phyloP scores from a whole-genome alignment of 257 asterid species.

The Perilla frutescens region DNA sequence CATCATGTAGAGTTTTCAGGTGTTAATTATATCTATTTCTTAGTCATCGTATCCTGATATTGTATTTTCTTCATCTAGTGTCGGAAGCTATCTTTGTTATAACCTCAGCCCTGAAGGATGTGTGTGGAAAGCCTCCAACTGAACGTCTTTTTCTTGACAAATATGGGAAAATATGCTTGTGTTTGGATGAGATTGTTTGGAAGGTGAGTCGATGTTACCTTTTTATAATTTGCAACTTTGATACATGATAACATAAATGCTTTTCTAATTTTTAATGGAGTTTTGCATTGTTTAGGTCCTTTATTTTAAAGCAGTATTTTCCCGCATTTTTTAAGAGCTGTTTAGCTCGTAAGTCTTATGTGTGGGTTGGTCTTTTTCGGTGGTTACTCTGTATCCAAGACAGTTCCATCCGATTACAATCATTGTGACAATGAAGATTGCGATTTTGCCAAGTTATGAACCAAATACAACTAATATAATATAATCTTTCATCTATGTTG shows the following conservation, averaged over 20 bases:
- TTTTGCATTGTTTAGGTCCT: neutral
- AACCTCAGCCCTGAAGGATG: constrained; percentile 92
- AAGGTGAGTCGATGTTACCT: constrained; percentile 52
- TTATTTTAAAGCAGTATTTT: neutral
- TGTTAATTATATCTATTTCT: neutral
- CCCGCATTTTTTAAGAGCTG: neutral
- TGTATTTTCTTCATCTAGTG: constrained; percentile 51
- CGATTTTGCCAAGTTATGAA: neutral
- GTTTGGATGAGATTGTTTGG: constrained; percentile 97
- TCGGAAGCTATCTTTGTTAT: constrained; percentile 85
- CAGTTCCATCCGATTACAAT: neutral
- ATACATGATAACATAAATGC: constrained; percentile 9
- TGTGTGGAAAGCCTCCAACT: constrained; percentile 88
- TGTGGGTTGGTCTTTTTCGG: neutral
- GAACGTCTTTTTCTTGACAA: constrained; percentile 95
- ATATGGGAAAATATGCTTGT: constrained; percentile 94
- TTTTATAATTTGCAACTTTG: neutral
- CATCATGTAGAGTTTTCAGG: constrained; percentile 10
- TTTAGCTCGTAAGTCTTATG: neutral
- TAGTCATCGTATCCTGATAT: neutral
- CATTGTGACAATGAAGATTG: neutral
- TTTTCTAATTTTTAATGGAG: neutral
- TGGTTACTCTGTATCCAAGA: neutral
- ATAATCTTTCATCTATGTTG: neutral
- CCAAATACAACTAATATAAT: neutral